Evolutionary conservation across 129 eudicot species (phyloP), one percentile per base, ranked within the genome.

Genomic region (Logfia minima): DNA sequence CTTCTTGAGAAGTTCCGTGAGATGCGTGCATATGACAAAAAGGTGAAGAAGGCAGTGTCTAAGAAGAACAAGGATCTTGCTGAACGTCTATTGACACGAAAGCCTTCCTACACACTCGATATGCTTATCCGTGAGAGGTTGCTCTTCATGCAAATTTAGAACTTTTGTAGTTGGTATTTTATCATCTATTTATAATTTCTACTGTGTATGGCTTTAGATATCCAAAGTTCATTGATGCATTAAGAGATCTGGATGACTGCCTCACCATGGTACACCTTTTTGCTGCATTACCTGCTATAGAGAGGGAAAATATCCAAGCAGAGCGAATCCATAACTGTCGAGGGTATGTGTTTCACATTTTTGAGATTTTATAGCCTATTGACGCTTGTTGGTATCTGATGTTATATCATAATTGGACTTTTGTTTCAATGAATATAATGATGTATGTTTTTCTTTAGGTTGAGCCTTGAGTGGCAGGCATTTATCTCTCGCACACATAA

Each of bases 381-480:
- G 17, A 62, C 3, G 2, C 32, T 7, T 60, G 31, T 60, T 23
- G 14, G 29, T 64, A 14, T 13, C n/a, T 18, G 52, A 66, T 28
- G 21, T 23, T 55, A 34, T 2, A 10, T 8, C n/a, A 7, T 10
- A 8, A 5, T 66, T 22, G 8, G 0, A 2, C 58, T 8, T 2
- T n/a, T 22, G 8, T 32, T 35, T 4, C 9, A 6, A 7, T 16
- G 3, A 19, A 41, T 45, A 67, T 67, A 63, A 65, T 19, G 70
- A 29, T 34, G 22, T 76, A 1, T 52, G 8, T 70, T 26, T 66
- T 66, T 66, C 23, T 66, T 35, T 77, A 93, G 98, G 85, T 79
- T 93, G 87, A 87, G 98, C 70, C 98, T 90, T 65, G 98, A 93
- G 77, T 93, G 95, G 95, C 97, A 88, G 84, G 98, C 92, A 17